phyloP scores from a whole-genome alignment of 768 basidiomycete genomes.

The Rhodotorula toruloides region DNA sequence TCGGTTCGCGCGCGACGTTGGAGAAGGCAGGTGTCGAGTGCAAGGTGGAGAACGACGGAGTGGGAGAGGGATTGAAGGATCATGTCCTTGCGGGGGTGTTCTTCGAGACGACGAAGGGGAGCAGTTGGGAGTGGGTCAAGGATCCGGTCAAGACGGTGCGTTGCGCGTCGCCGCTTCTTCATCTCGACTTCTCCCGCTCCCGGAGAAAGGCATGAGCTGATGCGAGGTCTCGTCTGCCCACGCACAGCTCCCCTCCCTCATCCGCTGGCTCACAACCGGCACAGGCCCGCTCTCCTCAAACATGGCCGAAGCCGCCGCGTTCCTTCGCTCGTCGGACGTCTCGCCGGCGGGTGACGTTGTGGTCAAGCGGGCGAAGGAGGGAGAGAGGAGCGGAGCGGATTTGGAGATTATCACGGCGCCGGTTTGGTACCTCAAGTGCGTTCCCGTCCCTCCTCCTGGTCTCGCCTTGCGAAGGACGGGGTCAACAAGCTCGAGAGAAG shows the following conservation, averaged over 20 bases:
- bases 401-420: conserved; percentile 33
- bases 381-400: conserved; percentile 28
- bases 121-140: conserved; percentile 21
- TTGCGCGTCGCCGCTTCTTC: not conserved
- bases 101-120: conserved; percentile 19
- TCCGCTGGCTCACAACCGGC: conserved; percentile 27
- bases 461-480: too few species aligned
- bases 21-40: conserved; percentile 11
- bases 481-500: not conserved
- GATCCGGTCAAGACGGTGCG: conserved; percentile 23
- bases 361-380: conserved; percentile 30
- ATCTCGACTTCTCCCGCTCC: not conserved
- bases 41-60: conserved; percentile 47
- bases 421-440: conserved; percentile 17
- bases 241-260: conserved; percentile 17
- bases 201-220: too few species aligned
- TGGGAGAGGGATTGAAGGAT: conserved; percentile 50
- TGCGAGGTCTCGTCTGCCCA: too few species aligned
- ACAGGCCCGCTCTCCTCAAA: conserved; percentile 25
- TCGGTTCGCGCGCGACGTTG: conserved; percentile 21
- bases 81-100: conserved; percentile 7
- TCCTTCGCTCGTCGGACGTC: conserved; percentile 33
- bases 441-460: not conserved
- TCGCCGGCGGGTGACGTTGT: conserved; percentile 9
- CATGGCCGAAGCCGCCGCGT: conserved; percentile 32